Base-by-base conservation (phyloP, 208 protist species). In the Wallacemonas rigidus region DNA sequence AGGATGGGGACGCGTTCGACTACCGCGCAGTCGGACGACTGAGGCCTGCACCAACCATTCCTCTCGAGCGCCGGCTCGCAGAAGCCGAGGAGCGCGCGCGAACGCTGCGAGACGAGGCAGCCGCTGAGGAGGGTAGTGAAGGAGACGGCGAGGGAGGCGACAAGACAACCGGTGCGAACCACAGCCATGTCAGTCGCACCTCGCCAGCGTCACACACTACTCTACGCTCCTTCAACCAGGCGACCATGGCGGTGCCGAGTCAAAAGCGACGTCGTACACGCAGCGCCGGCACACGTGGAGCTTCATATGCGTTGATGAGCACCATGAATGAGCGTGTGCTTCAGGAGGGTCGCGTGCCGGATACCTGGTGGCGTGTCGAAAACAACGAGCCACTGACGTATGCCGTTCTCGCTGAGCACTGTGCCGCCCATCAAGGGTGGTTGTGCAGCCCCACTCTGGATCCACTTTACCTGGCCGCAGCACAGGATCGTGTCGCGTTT, bases 11-110 rank as follows among this genome's bases (percentile, higher is more conserved):
- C 17, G 62, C 45, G 14, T 57, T 74, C 15, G 79, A 78, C 39
- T 57, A 82, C 39, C 80, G 77, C 3, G 68, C 67, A 14, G 51
- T 62, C 6, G 63, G 87, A 17, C 84, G 86, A 14, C 76, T 79
- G 12, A 78, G 89, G 2, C 75, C 79, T 9, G 36, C 74, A 38
- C 75, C 89, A 14, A 88, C 84, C 9, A 94, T 94, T 61, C 78
- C 89, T 26, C 74, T 82, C 35, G 73, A 72, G 36, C 69, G 76
- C 69, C 81, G 89, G 15, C 63, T 94, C 1, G 72, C 51, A 1
- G 77, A 80, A 43, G 86, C 89, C 5, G 73, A 79, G 6, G 74
- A 65, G 38, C 81, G 89, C 79, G 81, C 1, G 75, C 78, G 55
- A 58, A 41, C 0, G 57, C 70, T 8, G 71, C 48, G 26, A 58